Base-by-base conservation (phyloP, 306 rosid species). In the Medicago lupulina region DNA sequence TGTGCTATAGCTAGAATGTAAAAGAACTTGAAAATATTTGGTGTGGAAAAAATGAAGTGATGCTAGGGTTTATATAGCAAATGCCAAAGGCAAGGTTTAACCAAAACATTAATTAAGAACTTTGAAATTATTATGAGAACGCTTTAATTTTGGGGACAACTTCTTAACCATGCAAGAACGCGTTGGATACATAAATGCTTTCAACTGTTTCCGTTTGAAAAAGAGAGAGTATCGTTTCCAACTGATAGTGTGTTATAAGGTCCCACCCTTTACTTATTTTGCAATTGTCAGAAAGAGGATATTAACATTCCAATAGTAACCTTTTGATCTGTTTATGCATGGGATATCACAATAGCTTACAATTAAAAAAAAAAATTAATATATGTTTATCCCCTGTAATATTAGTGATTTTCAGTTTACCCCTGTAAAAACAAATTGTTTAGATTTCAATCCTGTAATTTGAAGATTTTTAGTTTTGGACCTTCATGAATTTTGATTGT, bases 181-280 rank as follows among this genome's bases (percentile, higher is more conserved):
- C 77, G 87, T 78, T 78, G 79, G 47, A 54, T 53, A 63, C 79
- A 81, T 85, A 80, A 84, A 83, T 88, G 89, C 75, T n/a, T 83
- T 57, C 91, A 90, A 86, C 96, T 70, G 86, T 64, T 68, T 1
- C 39, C 1, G 46, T 76, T 71, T 77, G 85, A 68, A 85, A 84
- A 83, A 77, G 74, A 17, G 80, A 72, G 66, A 67, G 14, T 49
- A 15, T 21, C 8, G 10, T 14, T 5, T 60, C 67, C 64, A 76
- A 82, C 79, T 14, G 69, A 41, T 71, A 1, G 18, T 51, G 65
- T 76, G 68, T 61, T 11, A 41, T 10, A 46, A 15, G 76, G 68
- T 18, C 82, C 84, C 70, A 71, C 63, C 5, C 14, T 21, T 31
- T 9, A 10, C 64, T 72, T 71, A 34, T 36, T 73, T 79, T 17